Conservation (phyloP, 2,329 filamentous ascomycete species). For the Xylariomycetidae sp. region DNA sequence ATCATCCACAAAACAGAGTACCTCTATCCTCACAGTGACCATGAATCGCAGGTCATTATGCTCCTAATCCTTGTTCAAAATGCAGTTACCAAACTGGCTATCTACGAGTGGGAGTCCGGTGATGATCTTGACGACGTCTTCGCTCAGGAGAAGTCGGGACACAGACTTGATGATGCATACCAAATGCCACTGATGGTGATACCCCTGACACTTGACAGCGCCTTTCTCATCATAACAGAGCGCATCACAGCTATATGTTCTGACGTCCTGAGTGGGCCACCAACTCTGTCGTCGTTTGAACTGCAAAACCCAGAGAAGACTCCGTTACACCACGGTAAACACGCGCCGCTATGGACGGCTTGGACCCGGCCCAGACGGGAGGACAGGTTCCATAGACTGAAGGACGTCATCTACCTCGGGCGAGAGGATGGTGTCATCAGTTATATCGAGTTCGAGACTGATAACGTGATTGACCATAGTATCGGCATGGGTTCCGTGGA, state of each 20-base stretch:
- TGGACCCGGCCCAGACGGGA: constrained; percentile 77
- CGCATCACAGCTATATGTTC: constrained; percentile 51
- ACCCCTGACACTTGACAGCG: constrained; percentile 62
- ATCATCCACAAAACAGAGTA: constrained; percentile 86
- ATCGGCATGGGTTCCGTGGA: constrained; percentile 59
- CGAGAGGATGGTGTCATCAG: constrained; percentile 81
- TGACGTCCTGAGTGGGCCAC: constrained; percentile 45
- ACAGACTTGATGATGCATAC: constrained; percentile 43
- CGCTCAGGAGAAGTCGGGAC: constrained; percentile 41
- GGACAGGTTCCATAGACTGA: constrained; percentile 49
- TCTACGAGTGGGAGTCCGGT: constrained; percentile 54
- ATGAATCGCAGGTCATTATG: constrained; percentile 69
- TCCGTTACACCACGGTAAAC: constrained; percentile 39
- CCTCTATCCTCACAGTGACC: constrained; percentile 61
- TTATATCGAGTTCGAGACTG: constrained; percentile 61
- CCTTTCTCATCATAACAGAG: constrained; percentile 64
- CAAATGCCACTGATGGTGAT: constrained; percentile 64
- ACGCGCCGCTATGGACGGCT: constrained; percentile 65
- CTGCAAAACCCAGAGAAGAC: constrained; percentile 30
- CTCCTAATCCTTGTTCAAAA: constrained; percentile 54
- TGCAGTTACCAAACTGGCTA: constrained; percentile 44
- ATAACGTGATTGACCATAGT: constrained; percentile 47
- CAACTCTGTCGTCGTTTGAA: constrained; percentile 40
- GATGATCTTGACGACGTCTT: constrained; percentile 42
- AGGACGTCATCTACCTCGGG: constrained; percentile 78